Evolutionary conservation across 345 rosid species (phyloP).

Genomic region (Camelina laxa): DNA sequence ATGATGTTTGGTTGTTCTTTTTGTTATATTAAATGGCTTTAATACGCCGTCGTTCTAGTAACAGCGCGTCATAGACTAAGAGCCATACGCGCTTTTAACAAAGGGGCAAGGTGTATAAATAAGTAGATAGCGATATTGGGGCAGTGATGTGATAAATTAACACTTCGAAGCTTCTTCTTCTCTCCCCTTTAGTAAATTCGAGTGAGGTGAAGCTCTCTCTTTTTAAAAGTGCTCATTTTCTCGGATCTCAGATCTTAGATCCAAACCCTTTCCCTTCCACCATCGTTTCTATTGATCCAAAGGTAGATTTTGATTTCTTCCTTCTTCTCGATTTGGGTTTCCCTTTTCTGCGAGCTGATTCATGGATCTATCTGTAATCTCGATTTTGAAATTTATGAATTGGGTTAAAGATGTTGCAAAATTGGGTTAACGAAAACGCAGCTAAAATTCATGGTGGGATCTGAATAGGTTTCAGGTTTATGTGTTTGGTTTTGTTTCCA

Average conservation of each 20-base stretch:
- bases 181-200: slow-evolving; percentile 32
- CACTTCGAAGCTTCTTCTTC: slow-evolving; percentile 43
- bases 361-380: slow-evolving; percentile 34
- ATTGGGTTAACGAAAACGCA: slow-evolving; percentile 6
- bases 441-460: slow-evolving; percentile 24
- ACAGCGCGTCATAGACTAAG: slow-evolving; percentile 31
- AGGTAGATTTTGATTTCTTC: slow-evolving; percentile 34
- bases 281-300: slow-evolving; percentile 26
- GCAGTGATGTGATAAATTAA: slow-evolving; percentile 24
- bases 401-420: neutral
- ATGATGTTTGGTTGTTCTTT: neutral
- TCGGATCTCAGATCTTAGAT: slow-evolving; percentile 53
- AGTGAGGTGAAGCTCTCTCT: slow-evolving; percentile 42
- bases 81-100: slow-evolving; percentile 39
- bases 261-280: neutral
- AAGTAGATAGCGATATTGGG: slow-evolving; percentile 23
- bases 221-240: slow-evolving; percentile 37
- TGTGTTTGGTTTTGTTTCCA: slow-evolving; percentile 10
- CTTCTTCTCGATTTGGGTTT: slow-evolving; percentile 21
- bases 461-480: neutral
- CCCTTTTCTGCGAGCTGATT: neutral
- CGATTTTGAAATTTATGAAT: neutral
- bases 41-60: slow-evolving; percentile 18
- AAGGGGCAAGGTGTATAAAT: slow-evolving; percentile 19
- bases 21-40: neutral